Evolutionary conservation across 805 yeast genomes (phyloP).

Genomic region (Kockiozyma suomiensis): DNA sequence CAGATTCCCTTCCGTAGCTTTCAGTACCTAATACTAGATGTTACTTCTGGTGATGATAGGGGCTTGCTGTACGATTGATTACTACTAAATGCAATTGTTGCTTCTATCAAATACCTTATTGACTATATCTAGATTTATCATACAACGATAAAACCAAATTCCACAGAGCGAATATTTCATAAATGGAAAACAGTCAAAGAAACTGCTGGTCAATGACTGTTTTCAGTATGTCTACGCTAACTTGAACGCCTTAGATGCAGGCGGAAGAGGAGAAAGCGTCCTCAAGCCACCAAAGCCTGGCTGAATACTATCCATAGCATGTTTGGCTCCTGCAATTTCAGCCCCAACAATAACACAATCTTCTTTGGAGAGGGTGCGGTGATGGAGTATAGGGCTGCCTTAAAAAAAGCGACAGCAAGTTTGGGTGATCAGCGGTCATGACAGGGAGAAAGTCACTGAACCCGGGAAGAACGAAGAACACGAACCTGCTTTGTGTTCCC

Average conservation of each 20-base stretch:
- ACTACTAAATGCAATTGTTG: no score
- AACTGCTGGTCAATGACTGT: conserved; percentile 17
- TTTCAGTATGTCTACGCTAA: conserved; percentile 10
- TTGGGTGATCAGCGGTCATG: conserved; percentile 55
- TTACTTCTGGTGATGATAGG: no score
- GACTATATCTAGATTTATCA: background rate
- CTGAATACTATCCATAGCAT: conserved; percentile 28
- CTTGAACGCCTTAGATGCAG: conserved; percentile 16
- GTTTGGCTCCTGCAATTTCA: conserved; percentile 36
- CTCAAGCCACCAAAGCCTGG: conserved; percentile 31
- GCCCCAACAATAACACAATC: conserved; percentile 44
- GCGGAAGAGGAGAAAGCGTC: conserved; percentile 29
- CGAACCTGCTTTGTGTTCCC: conserved; percentile 39
- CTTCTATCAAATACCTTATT: background rate
- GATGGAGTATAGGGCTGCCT: conserved; percentile 18
- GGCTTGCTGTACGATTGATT: no score
- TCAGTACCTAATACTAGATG: no score
- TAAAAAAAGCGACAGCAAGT: conserved; percentile 47
- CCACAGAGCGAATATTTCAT: background rate
- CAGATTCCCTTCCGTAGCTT: no score
- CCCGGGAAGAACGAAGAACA: conserved; percentile 53
- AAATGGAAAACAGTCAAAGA: background rate
- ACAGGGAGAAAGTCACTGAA: conserved; percentile 57
- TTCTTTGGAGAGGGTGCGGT: conserved; percentile 31
- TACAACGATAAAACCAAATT: no score